Conservation (phyloP, 2,329 filamentous ascomycete species). For the Metarhizium robertsii region DNA sequence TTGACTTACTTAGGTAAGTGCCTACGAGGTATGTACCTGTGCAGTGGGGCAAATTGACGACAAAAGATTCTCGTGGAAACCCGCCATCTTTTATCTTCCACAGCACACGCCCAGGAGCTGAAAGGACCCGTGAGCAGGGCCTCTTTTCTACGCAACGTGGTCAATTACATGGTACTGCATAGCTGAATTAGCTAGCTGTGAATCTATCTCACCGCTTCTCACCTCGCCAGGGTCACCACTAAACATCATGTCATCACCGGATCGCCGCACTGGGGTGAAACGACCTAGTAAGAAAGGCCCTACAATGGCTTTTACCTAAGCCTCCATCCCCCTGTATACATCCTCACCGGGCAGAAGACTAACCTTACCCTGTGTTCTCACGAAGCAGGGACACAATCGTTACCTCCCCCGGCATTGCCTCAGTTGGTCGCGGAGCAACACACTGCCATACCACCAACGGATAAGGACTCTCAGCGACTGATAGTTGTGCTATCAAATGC, state of each 20-base stretch:
- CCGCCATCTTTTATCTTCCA: background rate
- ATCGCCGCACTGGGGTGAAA: slow-evolving; percentile 31
- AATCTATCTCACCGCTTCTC: background rate
- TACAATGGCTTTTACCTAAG: background rate
- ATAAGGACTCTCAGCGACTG: slow-evolving; percentile 84
- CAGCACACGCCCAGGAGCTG: background rate
- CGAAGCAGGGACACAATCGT: slow-evolving; percentile 73
- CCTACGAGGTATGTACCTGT: background rate
- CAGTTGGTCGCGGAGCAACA: slow-evolving; percentile 92
- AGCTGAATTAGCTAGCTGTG: background rate
- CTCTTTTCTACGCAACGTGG: background rate
- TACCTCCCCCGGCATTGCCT: slow-evolving; percentile 82
- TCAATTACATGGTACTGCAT: background rate
- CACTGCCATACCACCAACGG: slow-evolving; percentile 68
- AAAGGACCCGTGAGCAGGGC: background rate
- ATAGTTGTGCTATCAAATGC: slow-evolving; percentile 97
- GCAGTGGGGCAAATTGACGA: background rate
- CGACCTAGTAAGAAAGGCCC: slow-evolving; percentile 28
- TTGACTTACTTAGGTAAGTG: too few species aligned
- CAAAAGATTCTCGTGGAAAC: background rate
- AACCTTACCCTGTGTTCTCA: background rate
- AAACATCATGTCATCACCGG: slow-evolving; percentile 28
- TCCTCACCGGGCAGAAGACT: background rate
- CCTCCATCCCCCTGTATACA: too few species aligned
- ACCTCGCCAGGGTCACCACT: background rate